phyloP scores from a whole-genome alignment of 148 eudicot species.

The Spergularia marina region DNA sequence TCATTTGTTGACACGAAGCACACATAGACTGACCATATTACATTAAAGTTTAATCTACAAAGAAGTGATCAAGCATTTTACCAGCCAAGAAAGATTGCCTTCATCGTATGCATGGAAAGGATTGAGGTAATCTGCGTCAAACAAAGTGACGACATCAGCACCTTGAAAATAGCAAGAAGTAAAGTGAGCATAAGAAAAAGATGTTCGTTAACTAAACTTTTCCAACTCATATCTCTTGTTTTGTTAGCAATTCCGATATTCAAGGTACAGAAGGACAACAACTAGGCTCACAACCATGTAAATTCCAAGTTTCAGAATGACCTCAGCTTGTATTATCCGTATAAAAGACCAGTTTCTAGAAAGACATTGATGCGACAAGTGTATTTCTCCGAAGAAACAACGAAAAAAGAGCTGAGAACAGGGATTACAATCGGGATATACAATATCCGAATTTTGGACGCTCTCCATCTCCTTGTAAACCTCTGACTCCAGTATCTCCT shows the following conservation, averaged over 20 bases:
- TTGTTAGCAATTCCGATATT: neutral
- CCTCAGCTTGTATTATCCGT: neutral
- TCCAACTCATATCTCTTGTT: neutral
- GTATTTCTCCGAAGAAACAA: neutral
- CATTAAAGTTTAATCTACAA: neutral
- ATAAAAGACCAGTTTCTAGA: neutral
- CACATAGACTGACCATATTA: neutral
- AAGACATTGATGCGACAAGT: neutral
- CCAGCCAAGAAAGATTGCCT: slow-evolving; percentile 99
- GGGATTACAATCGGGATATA: slow-evolving; percentile 78
- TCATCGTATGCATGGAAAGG: slow-evolving; percentile 99
- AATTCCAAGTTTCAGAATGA: neutral
- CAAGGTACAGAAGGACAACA: neutral
- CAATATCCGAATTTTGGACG: slow-evolving; percentile 48
- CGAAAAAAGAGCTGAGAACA: neutral
- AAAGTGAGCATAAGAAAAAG: neutral
- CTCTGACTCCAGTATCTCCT: slow-evolving; percentile 75
- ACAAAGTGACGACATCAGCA: slow-evolving; percentile 13
- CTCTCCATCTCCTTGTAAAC: slow-evolving; percentile 78
- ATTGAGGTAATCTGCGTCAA: slow-evolving; percentile 83
- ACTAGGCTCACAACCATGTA: neutral
- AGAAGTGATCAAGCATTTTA: slow-evolving; percentile 24
- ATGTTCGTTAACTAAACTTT: neutral
- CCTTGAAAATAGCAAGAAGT: neutral
- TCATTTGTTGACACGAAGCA: neutral